Conservation (phyloP, 2,329 filamentous ascomycete genomes). For the Lachnellula willkommii region DNA sequence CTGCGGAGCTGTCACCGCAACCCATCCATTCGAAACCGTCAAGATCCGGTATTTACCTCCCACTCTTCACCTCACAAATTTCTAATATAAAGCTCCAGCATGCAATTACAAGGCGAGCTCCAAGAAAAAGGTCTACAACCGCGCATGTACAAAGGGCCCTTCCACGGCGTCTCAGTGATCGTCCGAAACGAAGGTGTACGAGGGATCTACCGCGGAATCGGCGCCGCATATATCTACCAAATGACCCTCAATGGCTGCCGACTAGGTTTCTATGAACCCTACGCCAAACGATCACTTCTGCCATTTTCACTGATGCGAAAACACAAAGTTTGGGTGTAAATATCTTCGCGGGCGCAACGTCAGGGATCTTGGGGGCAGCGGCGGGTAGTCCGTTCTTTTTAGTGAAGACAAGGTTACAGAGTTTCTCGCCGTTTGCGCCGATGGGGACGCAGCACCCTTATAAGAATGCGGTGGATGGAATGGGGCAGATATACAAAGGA, state of each 20-base stretch:
- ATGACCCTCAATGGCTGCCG: conserved; percentile 94
- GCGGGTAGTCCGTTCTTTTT: conserved; percentile 95
- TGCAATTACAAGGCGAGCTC: conserved; percentile 95
- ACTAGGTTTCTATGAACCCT: conserved; percentile 97
- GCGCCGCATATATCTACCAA: conserved; percentile 93
- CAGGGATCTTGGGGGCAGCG: conserved; percentile 86
- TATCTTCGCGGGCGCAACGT: conserved; percentile 84
- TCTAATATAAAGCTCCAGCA: conserved; percentile 43
- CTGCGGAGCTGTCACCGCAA: conserved; percentile 94
- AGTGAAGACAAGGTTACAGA: conserved; percentile 93
- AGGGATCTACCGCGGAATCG: conserved; percentile 83
- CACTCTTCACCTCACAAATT: conserved; percentile 9
- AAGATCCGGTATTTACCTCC: conserved; percentile 70
- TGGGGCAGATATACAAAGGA: conserved; percentile 67
- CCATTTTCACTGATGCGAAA: conserved; percentile 66
- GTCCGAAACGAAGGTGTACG: conserved; percentile 80
- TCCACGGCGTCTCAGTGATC: conserved; percentile 89
- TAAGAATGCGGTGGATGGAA: conserved; percentile 75
- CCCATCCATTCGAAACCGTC: conserved; percentile 96
- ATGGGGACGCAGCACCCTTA: conserved; percentile 97
- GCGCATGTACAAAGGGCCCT: conserved; percentile 82
- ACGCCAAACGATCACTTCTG: conserved; percentile 62
- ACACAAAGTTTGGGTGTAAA: conserved; percentile 85
- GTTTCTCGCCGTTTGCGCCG: conserved; percentile 84
- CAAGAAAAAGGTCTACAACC: conserved; percentile 80